Percentiles rank a stretch among this genome's conserved stretches.
Evolutionary conservation across 257 asterid genomes (phyloP).

Genomic region (Primulina eburnea): DNA sequence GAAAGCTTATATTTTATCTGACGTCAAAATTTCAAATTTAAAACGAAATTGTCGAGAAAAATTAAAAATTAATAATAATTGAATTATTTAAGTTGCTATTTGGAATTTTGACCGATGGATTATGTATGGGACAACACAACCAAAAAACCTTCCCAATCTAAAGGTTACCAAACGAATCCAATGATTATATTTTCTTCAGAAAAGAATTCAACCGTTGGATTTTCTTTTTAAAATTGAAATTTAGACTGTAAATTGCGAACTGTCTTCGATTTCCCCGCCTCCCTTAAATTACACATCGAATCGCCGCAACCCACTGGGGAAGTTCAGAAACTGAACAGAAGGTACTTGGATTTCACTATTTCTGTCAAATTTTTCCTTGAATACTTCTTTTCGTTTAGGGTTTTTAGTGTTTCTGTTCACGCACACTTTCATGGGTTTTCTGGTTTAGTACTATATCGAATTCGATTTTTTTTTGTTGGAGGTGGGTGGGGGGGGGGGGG

Average conservation of each 20-base stretch:
- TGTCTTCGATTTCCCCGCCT: background rate
- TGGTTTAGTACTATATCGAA: constrained; percentile 8
- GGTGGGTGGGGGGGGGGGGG: no score
- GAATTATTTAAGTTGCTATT: no score
- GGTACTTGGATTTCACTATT: constrained; percentile 25
- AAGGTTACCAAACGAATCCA: no score
- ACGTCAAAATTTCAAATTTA: no score
- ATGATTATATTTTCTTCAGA: background rate
- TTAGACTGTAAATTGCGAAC: background rate
- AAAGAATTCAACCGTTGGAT: background rate
- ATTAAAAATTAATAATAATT: no score
- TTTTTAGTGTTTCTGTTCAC: constrained; percentile 33
- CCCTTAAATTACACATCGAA: constrained; percentile 1
- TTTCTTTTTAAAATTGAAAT: no score
- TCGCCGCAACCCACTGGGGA: constrained; percentile 21
- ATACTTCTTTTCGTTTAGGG: constrained; percentile 22
- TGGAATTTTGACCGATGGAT: no score
- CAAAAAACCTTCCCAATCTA: no score
- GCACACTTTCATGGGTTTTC: constrained; percentile 20
- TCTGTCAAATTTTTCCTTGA: background rate
- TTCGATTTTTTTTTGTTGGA: no score
- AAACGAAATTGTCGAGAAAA: no score
- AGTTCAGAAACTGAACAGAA: constrained; percentile 23
- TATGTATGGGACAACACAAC: no score
- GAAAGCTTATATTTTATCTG: no score